Conservation (phyloP, 148 eudicot genomes). For the Nyssa sinensis region DNA sequence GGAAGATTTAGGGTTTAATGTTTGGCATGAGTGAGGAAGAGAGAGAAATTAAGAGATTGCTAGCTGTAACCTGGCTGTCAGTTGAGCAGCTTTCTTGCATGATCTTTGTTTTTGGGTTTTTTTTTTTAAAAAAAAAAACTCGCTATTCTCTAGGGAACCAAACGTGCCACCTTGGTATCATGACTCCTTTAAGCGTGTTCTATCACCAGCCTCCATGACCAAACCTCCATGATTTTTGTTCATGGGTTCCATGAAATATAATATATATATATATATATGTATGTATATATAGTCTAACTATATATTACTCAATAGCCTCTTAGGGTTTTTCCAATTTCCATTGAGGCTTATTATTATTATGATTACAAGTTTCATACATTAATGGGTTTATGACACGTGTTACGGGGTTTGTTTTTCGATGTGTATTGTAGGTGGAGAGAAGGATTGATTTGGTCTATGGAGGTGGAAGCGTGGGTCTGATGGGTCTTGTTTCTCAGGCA, state of each 20-base stretch:
- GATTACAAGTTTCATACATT: background rate
- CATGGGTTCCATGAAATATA: conserved; percentile 21
- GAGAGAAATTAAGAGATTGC: conserved; percentile 32
- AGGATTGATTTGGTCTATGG: conserved; percentile 98
- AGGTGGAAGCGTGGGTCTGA: conserved; percentile 97
- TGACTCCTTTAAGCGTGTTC: conserved; percentile 50
- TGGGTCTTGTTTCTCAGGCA: conserved; percentile 99
- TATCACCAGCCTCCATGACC: conserved; percentile 6
- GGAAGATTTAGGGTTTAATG: conserved; percentile 36
- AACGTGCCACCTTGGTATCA: conserved; percentile 70
- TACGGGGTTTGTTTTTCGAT: conserved; percentile 17
- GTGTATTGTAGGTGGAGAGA: conserved; percentile 64
- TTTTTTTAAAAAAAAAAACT: background rate
- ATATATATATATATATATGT: background rate
- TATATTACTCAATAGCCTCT: background rate
- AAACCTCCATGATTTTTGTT: conserved; percentile 22
- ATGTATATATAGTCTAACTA: background rate
- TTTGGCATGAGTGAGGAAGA: conserved; percentile 51
- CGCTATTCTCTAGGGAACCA: conserved; percentile 36
- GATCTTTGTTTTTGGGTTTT: conserved; percentile 45
- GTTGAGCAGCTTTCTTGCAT: conserved; percentile 90
- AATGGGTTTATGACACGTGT: conserved; percentile 38
- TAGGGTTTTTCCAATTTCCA: background rate
- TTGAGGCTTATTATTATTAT: background rate
- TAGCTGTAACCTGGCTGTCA: conserved; percentile 84